Conservation (phyloP, 192 early-diverging fungal genomes). For the Coemansia sp. region DNA sequence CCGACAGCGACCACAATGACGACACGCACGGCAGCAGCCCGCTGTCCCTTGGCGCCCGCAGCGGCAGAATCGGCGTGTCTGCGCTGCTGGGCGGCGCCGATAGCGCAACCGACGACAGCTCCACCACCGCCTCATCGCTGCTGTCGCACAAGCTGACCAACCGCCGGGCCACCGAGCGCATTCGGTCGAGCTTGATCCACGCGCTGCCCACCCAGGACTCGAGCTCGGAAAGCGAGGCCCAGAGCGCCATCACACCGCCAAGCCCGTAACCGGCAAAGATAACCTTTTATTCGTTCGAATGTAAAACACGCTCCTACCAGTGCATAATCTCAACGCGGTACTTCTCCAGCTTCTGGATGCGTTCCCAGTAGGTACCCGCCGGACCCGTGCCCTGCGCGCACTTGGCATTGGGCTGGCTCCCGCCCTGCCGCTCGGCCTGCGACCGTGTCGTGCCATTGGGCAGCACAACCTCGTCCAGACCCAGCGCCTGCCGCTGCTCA, state of each 20-base stretch:
- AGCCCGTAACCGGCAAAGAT: too few species aligned
- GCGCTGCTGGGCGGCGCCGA: slow-evolving; percentile 20
- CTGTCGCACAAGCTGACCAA: slow-evolving; percentile 10
- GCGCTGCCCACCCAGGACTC: slow-evolving; percentile 31
- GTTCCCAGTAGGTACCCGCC: slow-evolving; percentile 47
- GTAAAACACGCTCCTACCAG: slow-evolving; percentile 20
- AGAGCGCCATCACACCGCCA: slow-evolving; percentile 2
- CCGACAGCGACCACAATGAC: slow-evolving; percentile 9
- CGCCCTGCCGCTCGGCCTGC: slow-evolving; percentile 35
- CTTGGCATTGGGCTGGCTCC: slow-evolving; percentile 28
- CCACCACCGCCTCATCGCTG: slow-evolving; percentile 36
- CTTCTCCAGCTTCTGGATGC: slow-evolving; percentile 47
- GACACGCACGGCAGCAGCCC: background rate
- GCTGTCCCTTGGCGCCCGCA: background rate
- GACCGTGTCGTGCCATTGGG: slow-evolving; percentile 43
- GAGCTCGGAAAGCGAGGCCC: slow-evolving; percentile 37
- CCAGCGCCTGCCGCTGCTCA: slow-evolving; percentile 40
- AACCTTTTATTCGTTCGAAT: background rate
- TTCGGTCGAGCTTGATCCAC: slow-evolving; percentile 27
- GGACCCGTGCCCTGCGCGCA: slow-evolving; percentile 40
- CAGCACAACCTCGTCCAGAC: slow-evolving; percentile 48
- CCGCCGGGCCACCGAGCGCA: slow-evolving; percentile 8
- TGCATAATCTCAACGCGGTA: slow-evolving; percentile 52
- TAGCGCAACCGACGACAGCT: slow-evolving; percentile 49
- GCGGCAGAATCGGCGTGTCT: background rate